These are phyloP conservation scores for Piromyces sp. DNA, from an alignment of 192 early-diverging fungal species.

Conservation along the genomic window DNA sequence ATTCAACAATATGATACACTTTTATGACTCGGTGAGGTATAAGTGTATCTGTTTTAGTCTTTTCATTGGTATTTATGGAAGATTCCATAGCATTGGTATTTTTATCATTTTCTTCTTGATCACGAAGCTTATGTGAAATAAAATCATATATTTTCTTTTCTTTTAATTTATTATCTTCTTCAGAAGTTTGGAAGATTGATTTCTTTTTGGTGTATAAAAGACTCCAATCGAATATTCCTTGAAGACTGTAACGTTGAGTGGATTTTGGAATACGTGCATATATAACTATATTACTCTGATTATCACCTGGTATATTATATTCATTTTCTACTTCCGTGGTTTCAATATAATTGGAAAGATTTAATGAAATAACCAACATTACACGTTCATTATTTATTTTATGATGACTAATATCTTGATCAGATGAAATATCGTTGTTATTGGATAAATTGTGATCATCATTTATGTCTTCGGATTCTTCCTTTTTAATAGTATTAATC, in stretches of 20 bases:
- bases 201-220: not conserved
- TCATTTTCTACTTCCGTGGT: not conserved
- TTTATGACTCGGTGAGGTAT: not conserved
- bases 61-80: not conserved
- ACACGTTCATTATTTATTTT: not conserved
- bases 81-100: not conserved
- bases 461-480: not conserved
- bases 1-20: not conserved
- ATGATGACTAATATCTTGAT: not conserved
- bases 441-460: too few species aligned
- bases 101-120: not conserved
- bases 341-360: not conserved
- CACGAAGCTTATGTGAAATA: not conserved
- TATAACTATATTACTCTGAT: not conserved
- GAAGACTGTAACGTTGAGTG: not conserved
- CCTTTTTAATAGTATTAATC: not conserved
- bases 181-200: not conserved
- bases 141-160: not conserved
- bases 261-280: not conserved
- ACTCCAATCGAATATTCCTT: not conserved
- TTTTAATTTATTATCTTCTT: not conserved
- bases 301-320: not conserved
- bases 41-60: not conserved
- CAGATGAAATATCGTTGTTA: too few species aligned
- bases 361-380: not conserved